Evolutionary conservation across 2,329 filamentous ascomycete genomes (phyloP), one percentile per base, ranked within the genome.

Genomic region (Nemania diffusa): DNA sequence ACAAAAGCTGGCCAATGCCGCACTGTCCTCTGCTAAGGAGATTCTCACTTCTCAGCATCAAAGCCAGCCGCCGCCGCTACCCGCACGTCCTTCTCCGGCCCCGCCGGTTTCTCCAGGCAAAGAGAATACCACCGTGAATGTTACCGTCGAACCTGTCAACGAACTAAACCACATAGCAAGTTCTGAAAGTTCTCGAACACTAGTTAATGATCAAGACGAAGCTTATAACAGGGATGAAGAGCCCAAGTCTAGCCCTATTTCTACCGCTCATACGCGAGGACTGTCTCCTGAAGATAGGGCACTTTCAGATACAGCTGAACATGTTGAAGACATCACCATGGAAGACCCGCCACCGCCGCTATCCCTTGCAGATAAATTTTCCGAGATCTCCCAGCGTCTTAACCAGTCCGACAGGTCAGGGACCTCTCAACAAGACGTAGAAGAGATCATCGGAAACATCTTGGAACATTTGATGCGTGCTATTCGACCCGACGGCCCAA

Each of bases 381-480:
- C 71, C 8, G 67, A 73, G 17, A 73, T 78, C 0, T 74, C 79
- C 78, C 52, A 81, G 75, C 62, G 84, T 79, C 5, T 80, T 82
- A 27, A 84, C 82, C 73, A 81, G 80, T 73, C 82, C 81, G 75
- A 81, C 70, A 82, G 74, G 34, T 83, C 83, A 9, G 85, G 85
- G 2, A 87, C 85, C 0, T 84, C 93, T 37, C 96, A 99, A 76
- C 94, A 99, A 80, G 96, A 99, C 79, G 95, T 97, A 4, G 94
- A 94, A 13, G 96, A 99, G 79, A 95, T 97, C 52, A 94, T 97
- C 82, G 93, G 93, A 65, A 96, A 95, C 74, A 92, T 97, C 27
- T 88, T 97, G 65, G 94, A 95, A 75, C 91, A 96, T 57, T 84
- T 97, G n/a, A 92, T 96, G 74, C 94, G 92, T 59, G 94, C 95